Evolutionary conservation across 768 basidiomycete species (phyloP).

Genomic region (Neoboletus magnificus): DNA sequence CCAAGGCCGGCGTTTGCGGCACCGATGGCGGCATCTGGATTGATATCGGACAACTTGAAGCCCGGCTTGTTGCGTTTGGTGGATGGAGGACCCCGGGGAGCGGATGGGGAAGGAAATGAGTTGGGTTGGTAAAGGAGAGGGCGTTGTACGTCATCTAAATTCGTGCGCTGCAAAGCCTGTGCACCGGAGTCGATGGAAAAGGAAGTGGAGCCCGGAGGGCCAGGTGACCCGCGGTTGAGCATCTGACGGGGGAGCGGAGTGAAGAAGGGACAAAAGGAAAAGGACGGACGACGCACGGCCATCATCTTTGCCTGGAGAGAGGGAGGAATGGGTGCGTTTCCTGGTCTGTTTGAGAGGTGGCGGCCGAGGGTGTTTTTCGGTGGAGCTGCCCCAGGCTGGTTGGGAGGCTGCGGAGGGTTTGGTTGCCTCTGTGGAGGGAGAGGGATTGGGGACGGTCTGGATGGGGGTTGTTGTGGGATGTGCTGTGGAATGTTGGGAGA

Average conservation of each 20-base stretch:
- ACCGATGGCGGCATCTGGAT: constrained; percentile 47
- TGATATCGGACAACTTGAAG: constrained; percentile 65
- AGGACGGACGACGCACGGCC: constrained; percentile 50
- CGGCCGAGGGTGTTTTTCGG: constrained; percentile 34
- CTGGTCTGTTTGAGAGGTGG: constrained; percentile 43
- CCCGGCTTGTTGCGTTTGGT: constrained; percentile 47
- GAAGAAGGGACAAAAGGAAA: background rate
- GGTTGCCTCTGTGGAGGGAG: constrained; percentile 7
- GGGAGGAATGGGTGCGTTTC: constrained; percentile 77
- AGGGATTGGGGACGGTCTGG: constrained; percentile 1
- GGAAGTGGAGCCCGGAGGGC: constrained; percentile 24
- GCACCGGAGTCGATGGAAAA: constrained; percentile 41
- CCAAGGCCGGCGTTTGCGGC: constrained; percentile 68
- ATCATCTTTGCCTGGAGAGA: constrained; percentile 92
- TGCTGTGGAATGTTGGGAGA: background rate
- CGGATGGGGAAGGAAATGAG: constrained; percentile 34
- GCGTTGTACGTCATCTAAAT: constrained; percentile 28
- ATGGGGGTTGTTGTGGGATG: background rate
- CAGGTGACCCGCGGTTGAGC: constrained; percentile 40
- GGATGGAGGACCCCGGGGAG: constrained; percentile 33
- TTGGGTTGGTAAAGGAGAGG: constrained; percentile 33
- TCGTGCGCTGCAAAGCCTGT: constrained; percentile 38
- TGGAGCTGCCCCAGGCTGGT: constrained; percentile 1
- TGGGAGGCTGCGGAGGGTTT: constrained; percentile 14
- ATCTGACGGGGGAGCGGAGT: constrained; percentile 37